phyloP scores from a whole-genome alignment of 2,329 filamentous ascomycete genomes.

The Thielaviopsis musarum region DNA sequence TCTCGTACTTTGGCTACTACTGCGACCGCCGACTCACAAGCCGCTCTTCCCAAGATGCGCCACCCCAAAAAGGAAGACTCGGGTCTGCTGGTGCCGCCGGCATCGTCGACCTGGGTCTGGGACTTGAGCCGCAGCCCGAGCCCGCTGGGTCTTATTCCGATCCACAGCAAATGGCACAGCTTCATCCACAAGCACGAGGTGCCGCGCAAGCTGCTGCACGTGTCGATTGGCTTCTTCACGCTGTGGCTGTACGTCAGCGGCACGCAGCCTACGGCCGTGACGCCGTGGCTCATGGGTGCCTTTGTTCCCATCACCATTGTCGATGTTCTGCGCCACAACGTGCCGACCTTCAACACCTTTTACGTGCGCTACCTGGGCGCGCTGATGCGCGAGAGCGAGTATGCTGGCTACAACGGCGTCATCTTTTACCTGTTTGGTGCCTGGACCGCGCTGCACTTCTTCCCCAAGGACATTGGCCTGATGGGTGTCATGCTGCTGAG shows the following conservation, averaged over 20 bases:
- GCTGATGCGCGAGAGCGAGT: conserved; percentile 94
- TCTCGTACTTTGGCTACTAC: neutral
- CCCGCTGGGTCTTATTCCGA: conserved; percentile 83
- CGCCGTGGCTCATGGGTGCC: conserved; percentile 65
- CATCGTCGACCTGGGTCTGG: conserved; percentile 56
- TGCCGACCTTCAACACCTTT: conserved; percentile 62
- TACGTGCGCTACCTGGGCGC: conserved; percentile 77
- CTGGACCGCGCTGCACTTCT: conserved; percentile 69
- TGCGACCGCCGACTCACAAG: neutral
- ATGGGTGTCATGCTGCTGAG: conserved; percentile 80
- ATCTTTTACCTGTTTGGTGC: conserved; percentile 91
- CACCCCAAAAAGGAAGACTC: conserved; percentile 13
- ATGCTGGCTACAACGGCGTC: conserved; percentile 85
- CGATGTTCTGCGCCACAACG: conserved; percentile 72
- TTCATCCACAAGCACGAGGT: conserved; percentile 97
- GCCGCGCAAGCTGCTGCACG: conserved; percentile 79
- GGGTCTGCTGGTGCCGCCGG: conserved; percentile 54
- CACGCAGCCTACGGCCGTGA: conserved; percentile 58
- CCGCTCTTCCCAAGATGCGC: neutral
- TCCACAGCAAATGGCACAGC: conserved; percentile 78
- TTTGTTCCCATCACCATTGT: conserved; percentile 70
- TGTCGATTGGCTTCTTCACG: conserved; percentile 91
- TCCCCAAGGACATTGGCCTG: conserved; percentile 85
- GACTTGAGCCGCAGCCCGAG: conserved; percentile 84
- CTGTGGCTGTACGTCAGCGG: conserved; percentile 71